These are phyloP conservation scores for Aspergillus luchuensis DNA, from an alignment of 2,329 filamentous ascomycete genomes.

Conservation along the genomic window DNA sequence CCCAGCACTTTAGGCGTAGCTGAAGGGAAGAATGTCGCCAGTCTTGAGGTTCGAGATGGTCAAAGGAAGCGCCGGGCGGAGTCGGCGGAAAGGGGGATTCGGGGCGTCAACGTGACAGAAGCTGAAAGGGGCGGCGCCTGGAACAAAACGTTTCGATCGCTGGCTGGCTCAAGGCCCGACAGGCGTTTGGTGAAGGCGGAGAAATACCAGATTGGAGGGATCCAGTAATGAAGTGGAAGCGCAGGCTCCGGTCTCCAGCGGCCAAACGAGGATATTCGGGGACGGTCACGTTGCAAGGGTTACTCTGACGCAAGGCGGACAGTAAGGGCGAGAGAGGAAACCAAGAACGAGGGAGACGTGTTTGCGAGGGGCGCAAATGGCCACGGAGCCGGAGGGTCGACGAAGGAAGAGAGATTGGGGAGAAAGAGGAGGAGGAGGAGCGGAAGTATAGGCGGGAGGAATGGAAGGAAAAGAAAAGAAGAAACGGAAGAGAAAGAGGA, in stretches of 20 bases:
- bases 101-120: constrained; percentile 22
- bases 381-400: constrained; percentile 28
- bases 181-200: constrained; percentile 12
- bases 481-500: constrained; percentile 17
- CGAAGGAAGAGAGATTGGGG: constrained; percentile 1
- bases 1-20: not conserved
- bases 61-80: constrained; percentile 11
- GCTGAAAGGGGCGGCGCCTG: constrained; percentile 1
- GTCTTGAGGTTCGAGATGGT: not conserved
- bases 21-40: not conserved
- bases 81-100: constrained; percentile 23
- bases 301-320: constrained; percentile 33
- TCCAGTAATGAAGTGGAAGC: constrained; percentile 11
- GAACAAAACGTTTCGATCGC: constrained; percentile 19
- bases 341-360: constrained; percentile 23
- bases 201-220: constrained; percentile 17
- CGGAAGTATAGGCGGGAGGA: constrained; percentile 17
- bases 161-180: constrained; percentile 16
- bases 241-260: constrained; percentile 29
- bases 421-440: constrained; percentile 9
- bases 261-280: constrained; percentile 25
- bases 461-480: constrained; percentile 11
- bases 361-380: constrained; percentile 21
- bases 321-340: constrained; percentile 26
- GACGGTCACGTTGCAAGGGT: constrained; percentile 34